Evolutionary conservation across 805 yeast species (phyloP).

Genomic region (Candida ponderosae): DNA sequence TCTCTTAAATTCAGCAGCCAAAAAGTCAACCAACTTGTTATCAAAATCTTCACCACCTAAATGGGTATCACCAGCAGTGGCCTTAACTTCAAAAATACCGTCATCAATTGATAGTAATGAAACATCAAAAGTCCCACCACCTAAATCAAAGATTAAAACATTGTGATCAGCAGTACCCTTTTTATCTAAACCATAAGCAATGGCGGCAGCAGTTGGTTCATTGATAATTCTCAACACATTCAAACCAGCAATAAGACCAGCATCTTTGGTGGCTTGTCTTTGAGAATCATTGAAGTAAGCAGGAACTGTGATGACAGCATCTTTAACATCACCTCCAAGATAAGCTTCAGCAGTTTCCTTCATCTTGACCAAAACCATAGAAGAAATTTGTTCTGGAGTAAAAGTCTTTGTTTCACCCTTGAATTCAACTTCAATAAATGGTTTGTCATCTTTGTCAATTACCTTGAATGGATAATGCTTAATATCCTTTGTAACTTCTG

Average conservation of each 20-base stretch:
- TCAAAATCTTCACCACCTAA: constrained; percentile 99
- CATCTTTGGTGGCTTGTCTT: constrained; percentile 97
- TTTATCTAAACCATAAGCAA: constrained; percentile 87
- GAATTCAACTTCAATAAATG: constrained; percentile 78
- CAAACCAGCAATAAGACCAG: constrained; percentile 93
- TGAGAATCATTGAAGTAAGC: constrained; percentile 97
- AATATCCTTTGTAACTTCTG: constrained; percentile 69
- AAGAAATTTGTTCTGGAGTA: constrained; percentile 92
- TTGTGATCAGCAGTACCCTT: constrained; percentile 69
- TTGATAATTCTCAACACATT: constrained; percentile 91
- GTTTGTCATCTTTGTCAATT: constrained; percentile 74
- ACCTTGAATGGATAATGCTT: constrained; percentile 89
- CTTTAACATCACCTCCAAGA: constrained; percentile 73
- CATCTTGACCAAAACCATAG: constrained; percentile 90
- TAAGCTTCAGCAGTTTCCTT: constrained; percentile 86
- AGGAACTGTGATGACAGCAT: constrained; percentile 94
- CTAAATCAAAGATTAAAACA: constrained; percentile 89
- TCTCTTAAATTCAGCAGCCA: constrained; percentile 93
- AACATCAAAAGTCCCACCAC: constrained; percentile 99
- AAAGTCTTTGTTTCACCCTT: constrained; percentile 82
- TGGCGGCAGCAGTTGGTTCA: constrained; percentile 98
- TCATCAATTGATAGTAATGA: constrained; percentile 89
- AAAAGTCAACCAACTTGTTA: constrained; percentile 90
- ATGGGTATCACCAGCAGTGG: constrained; percentile 78
- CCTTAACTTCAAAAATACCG: constrained; percentile 95